These are phyloP conservation scores for Colletotrichum orchidophilum DNA, from an alignment of 2,329 filamentous ascomycete genomes.

Conservation along the genomic window DNA sequence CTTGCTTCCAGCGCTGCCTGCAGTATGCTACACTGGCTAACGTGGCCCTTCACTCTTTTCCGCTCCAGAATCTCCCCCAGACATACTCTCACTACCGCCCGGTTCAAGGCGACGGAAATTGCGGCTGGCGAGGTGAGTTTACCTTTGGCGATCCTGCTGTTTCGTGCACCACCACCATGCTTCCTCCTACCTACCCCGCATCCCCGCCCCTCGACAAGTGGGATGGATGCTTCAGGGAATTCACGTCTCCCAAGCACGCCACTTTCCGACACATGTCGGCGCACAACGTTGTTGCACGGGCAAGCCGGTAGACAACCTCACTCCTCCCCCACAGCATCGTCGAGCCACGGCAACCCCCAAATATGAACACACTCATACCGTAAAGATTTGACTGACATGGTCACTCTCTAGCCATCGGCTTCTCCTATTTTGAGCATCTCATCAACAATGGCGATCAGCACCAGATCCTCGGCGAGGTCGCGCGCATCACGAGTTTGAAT, in stretches of 20 bases:
- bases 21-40: constrained; percentile 8
- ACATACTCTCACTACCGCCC: constrained; percentile 90
- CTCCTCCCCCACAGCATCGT: background rate
- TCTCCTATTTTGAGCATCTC: constrained; percentile 90
- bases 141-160: constrained; percentile 7
- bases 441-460: constrained; percentile 71
- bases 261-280: background rate
- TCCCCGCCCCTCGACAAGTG: constrained; percentile 17
- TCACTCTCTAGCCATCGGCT: constrained; percentile 77
- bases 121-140: constrained; percentile 92
- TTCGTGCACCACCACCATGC: background rate
- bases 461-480: constrained; percentile 75
- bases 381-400: constrained; percentile 1
- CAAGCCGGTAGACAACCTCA: background rate
- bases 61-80: constrained; percentile 75
- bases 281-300: background rate
- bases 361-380: too few species aligned
- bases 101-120: constrained; percentile 92
- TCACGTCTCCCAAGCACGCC: background rate
- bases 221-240: background rate
- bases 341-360: background rate
- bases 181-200: constrained; percentile 29
- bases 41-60: background rate
- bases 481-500: constrained; percentile 76
- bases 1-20: constrained; percentile 5